phyloP scores from a whole-genome alignment of 257 asterid species.

The Gentiana straminea region DNA sequence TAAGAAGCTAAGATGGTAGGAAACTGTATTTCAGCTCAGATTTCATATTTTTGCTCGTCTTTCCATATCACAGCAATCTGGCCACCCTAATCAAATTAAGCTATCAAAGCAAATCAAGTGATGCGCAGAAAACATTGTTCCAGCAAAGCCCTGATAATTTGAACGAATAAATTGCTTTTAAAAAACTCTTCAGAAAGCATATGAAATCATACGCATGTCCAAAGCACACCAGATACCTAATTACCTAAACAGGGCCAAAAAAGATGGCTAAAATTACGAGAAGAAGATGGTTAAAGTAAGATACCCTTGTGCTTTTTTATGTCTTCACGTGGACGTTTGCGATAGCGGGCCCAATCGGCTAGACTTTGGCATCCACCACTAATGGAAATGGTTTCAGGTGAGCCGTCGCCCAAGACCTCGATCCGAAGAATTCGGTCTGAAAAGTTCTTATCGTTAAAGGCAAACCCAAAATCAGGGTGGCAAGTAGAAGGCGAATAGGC shows the following conservation, averaged over 20 bases:
- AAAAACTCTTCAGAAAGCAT: neutral
- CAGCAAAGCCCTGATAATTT: neutral
- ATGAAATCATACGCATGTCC: neutral
- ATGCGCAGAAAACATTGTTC: neutral
- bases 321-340: slow-evolving; percentile 54
- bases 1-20: too few relatives aligned
- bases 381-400: slow-evolving; percentile 27
- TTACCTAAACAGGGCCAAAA: too few relatives aligned
- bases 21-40: too few relatives aligned
- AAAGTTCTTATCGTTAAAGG: slow-evolving; percentile 70
- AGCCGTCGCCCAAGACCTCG: slow-evolving; percentile 57
- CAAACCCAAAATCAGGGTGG: slow-evolving; percentile 68
- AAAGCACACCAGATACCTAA: too few relatives aligned
- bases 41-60: too few relatives aligned
- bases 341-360: slow-evolving; percentile 57
- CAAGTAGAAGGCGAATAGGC: slow-evolving; percentile 31
- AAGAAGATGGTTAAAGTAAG: neutral
- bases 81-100: too few relatives aligned
- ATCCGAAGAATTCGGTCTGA: slow-evolving; percentile 67
- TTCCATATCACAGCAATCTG: too few relatives aligned
- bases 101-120: too few relatives aligned
- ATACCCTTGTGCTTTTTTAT: slow-evolving; percentile 35
- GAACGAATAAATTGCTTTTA: neutral
- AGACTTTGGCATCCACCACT: slow-evolving; percentile 33
- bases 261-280: neutral